Evolutionary conservation across 176 grass and related monocot species (phyloP), one percentile per base, ranked within the genome.

Genomic region (Pharus latifolius): DNA sequence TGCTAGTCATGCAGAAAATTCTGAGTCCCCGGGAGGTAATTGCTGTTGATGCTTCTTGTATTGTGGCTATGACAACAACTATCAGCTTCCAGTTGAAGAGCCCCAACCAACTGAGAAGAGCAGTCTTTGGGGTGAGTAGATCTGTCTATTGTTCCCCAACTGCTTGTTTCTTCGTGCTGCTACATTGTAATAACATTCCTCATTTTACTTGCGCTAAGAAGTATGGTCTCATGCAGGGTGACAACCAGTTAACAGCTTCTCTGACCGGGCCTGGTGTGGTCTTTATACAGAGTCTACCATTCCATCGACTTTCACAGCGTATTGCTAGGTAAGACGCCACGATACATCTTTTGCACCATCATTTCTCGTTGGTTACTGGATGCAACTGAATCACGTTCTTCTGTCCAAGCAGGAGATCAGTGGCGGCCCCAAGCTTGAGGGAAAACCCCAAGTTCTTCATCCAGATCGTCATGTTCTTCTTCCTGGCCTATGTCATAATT

Each of bases 401-500:
- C 22, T 80, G 43, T 41, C 68, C 44, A 77, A 74, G 64, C 83
- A 84, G 58, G 83, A 90, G 89, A 61, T 80, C 94, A 10, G 76
- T 99, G 45, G 87, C 72, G 20, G 82, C 82, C 10, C 87, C 95
- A 72, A 88, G 90, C 76, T 82, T 99, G 84, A 85, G 95, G 60
- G 90, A 99, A 19, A 94, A 99, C 48, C 90, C 95, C 26, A 99
- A 84, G 87, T 94, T 99, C 71, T 83, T 99, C 70, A 78, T 99
- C 80, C 95, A 99, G 78, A 88, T 99, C 11, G 78, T 78, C 28
- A 73, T 99, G 65, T 94, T 99, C 72, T 99, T 99, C 81, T 93
- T 94, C 72, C 64, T 94, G 12, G 90, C 95, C 1, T 99, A 94
- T 73, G 78, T 99, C 27, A 86, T 99, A 90, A 99, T 99, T 84